Base-by-base conservation (phyloP, 352 stramenopile genomes). In the Phytopythium oedochilum region DNA sequence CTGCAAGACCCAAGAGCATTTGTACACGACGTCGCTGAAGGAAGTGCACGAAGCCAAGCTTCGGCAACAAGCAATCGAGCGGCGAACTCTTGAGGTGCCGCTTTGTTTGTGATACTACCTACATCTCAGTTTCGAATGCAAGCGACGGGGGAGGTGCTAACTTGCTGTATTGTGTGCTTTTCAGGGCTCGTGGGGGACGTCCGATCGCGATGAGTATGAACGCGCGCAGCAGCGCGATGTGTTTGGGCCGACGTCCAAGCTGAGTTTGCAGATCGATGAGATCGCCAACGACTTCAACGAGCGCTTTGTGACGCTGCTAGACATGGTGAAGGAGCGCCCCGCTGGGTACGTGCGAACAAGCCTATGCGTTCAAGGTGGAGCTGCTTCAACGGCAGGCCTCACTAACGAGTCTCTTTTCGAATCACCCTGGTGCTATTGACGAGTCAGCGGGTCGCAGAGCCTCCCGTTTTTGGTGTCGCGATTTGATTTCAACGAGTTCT, bases 401-500 rank as follows among this genome's bases (percentile, higher is more conserved):
- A n/a, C 39, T 45, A 17, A 45, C 20, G 2, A 2, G 9, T 29
- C 10, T 46, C 22, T 9, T 11, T 18, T 31, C 22, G 2, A 26
- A 20, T 23, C 25, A 8, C 15, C 6, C 14, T n/a, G 34, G 14
- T 23, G 17, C 18, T 10, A 28, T 18, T 28, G 0, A 11, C 4
- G 20, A 11, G 29, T 35, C 55, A 83, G 70, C 26, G 83, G 78
- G 2, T 88, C 76, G 0, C 86, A 96, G 53, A 87, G 86, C 26
- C 63, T 97, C 6, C 83, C 84, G 10, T 96, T 92, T 38, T 68
- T 97, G 10, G 75, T 89, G 38, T 92, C 91, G 10, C 88, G 88
- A 9, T 92, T 97, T 40, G 89, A 97, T 62, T 97, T 97, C 59
- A 97, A 96, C 59, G 85, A 95, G 65, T 97, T 78, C 44, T 97